Evolutionary conservation across 1,284 basidiomycete genomes (phyloP).

Genomic region (Tilletia walkeri): DNA sequence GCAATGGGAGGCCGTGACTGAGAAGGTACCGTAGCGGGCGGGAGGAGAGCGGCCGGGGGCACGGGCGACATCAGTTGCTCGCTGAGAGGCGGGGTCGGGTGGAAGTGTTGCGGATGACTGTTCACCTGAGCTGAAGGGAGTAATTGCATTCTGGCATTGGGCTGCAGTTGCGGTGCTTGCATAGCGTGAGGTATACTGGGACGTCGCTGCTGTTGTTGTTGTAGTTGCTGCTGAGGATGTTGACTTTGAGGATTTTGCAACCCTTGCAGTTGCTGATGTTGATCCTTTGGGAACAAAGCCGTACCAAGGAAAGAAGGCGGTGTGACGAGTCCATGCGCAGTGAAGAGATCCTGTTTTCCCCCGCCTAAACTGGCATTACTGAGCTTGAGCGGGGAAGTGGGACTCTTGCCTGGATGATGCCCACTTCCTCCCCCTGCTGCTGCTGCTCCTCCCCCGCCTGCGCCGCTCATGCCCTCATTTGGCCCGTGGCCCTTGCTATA

Average conservation of each 20-base stretch:
- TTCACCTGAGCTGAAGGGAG: neutral
- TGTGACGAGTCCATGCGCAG: constrained; percentile 10
- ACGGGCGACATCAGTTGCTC: neutral
- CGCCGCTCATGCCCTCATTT: no score
- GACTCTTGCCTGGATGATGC: neutral
- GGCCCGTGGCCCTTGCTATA: neutral
- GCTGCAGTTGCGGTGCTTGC: no score
- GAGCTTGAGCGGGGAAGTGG: neutral
- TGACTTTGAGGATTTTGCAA: neutral
- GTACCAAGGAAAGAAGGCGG: constrained; percentile 3
- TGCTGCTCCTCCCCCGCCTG: no score
- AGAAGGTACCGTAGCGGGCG: neutral
- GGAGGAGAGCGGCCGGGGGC: neutral
- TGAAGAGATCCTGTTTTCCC: constrained; percentile 15
- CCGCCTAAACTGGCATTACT: constrained; percentile 10
- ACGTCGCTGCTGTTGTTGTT: no score
- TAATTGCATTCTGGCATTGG: no score
- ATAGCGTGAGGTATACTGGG: no score
- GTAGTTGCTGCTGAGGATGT: neutral
- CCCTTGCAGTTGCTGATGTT: neutral
- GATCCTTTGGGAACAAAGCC: constrained; percentile 1
- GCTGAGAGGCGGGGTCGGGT: constrained; percentile 6
- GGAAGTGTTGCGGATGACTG: neutral
- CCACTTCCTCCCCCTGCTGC: no score
- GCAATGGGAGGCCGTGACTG: neutral